These are phyloP conservation scores for Bocquillonia castaneifolia DNA, from an alignment of 441 rosid genomes.

Conservation along the genomic window DNA sequence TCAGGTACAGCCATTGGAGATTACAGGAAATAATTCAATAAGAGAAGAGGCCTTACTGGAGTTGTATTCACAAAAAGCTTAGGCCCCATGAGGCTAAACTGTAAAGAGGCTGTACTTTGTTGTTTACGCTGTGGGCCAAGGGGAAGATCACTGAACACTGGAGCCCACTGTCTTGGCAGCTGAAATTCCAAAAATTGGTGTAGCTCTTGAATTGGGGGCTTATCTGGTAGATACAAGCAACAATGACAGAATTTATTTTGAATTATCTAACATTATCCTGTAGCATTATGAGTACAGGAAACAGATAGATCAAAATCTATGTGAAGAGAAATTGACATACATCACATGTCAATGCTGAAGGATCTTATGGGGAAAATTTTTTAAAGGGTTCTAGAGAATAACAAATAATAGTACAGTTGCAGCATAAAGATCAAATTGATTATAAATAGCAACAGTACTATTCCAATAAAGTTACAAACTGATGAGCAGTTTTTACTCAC, in stretches of 20 bases:
- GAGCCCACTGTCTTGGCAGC: constrained; percentile 98
- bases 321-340: constrained; percentile 23
- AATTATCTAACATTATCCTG: constrained; percentile 35
- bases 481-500: constrained; percentile 44
- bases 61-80: constrained; percentile 81
- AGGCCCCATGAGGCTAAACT: constrained; percentile 87
- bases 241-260: neutral
- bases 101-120: constrained; percentile 60
- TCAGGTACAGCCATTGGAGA: neutral
- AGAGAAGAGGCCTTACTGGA: constrained; percentile 45
- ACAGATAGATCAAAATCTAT: constrained; percentile 54
- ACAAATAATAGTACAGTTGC: neutral
- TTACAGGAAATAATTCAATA: neutral
- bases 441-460: neutral
- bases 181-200: constrained; percentile 95
- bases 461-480: constrained; percentile 9
- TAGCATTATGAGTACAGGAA: constrained; percentile 28
- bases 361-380: neutral
- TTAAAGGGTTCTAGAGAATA: neutral
- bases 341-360: neutral
- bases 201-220: constrained; percentile 91
- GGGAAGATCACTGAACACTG: constrained; percentile 89
- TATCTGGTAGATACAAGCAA: constrained; percentile 42
- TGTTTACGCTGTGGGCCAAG: constrained; percentile 84
- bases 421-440: neutral